Evolutionary conservation across 2,329 filamentous ascomycete species (phyloP).

Genomic region (Pyrenochaeta sp.): DNA sequence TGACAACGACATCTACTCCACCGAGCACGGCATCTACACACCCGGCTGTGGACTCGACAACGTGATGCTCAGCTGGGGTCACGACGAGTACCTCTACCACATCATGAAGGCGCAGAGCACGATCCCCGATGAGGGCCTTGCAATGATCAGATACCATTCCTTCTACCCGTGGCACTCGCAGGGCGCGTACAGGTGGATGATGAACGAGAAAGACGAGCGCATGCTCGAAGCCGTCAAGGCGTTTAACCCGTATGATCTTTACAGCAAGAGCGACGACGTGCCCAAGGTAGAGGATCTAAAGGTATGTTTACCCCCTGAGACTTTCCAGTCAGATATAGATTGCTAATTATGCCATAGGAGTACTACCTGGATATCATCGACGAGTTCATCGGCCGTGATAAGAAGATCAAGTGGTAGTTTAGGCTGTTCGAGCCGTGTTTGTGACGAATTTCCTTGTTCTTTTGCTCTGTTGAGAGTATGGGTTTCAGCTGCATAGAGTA

Average conservation of each 20-base stretch:
- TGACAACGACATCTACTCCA: constrained; percentile 74
- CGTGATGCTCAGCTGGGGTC: constrained; percentile 89
- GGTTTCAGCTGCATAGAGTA: not conserved
- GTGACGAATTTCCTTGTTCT: constrained; percentile 9
- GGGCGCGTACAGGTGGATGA: constrained; percentile 81
- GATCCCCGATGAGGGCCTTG: constrained; percentile 80
- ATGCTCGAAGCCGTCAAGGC: constrained; percentile 83
- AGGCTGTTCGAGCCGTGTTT: not conserved
- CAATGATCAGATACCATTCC: constrained; percentile 92
- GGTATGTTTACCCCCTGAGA: constrained; percentile 50
- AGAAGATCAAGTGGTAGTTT: constrained; percentile 72
- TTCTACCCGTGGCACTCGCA: constrained; percentile 92
- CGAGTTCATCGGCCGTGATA: constrained; percentile 72
- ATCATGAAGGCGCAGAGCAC: constrained; percentile 83
- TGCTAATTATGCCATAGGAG: constrained; percentile 53
- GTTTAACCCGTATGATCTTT: constrained; percentile 91
- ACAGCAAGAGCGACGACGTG: constrained; percentile 87
- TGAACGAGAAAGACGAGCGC: constrained; percentile 80
- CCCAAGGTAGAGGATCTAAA: constrained; percentile 80
- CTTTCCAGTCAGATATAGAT: not conserved
- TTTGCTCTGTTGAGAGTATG: constrained; percentile 5
- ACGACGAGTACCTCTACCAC: constrained; percentile 88
- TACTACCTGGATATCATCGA: constrained; percentile 79
- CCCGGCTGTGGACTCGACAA: constrained; percentile 84
- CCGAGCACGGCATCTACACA: constrained; percentile 80